Evolutionary conservation across 2,329 filamentous ascomycete species (phyloP).

Genomic region (Rutstroemia sp.): DNA sequence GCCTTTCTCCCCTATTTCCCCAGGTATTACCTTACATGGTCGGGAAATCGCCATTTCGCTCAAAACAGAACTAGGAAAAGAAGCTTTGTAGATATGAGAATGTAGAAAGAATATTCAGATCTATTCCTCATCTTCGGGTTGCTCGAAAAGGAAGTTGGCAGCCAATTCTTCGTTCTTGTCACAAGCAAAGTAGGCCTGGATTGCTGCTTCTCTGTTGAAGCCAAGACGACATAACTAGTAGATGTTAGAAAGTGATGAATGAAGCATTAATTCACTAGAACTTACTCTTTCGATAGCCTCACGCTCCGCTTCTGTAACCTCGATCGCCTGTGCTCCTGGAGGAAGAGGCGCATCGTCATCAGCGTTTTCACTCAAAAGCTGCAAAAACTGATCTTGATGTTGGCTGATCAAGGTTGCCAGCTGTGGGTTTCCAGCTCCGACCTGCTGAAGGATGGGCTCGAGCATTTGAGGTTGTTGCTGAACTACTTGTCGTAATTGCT

Average conservation of each 20-base stretch:
- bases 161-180: slow-evolving; percentile 99
- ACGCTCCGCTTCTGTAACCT: slow-evolving; percentile 90
- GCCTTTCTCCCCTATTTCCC: neutral
- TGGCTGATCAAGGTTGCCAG: slow-evolving; percentile 86
- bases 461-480: slow-evolving; percentile 98
- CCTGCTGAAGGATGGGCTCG: slow-evolving; percentile 93
- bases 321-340: slow-evolving; percentile 81
- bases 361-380: slow-evolving; percentile 78
- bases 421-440: slow-evolving; percentile 89
- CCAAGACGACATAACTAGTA: slow-evolving; percentile 79
- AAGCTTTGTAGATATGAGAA: slow-evolving; percentile 9
- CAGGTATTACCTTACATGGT: slow-evolving; percentile 3
- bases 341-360: slow-evolving; percentile 80
- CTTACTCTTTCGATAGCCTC: slow-evolving; percentile 92
- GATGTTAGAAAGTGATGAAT: slow-evolving; percentile 9
- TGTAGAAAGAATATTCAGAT: slow-evolving; percentile 1
- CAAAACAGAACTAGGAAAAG: neutral
- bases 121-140: slow-evolving; percentile 74
- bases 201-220: slow-evolving; percentile 86
- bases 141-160: slow-evolving; percentile 96
- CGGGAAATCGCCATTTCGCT: slow-evolving; percentile 1
- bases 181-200: slow-evolving; percentile 97
- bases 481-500: slow-evolving; percentile 92
- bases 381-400: slow-evolving; percentile 89
- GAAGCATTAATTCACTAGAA: slow-evolving; percentile 16